These are phyloP conservation scores for Erigeron philadelphicus DNA, from an alignment of 140 eudicot species.

Conservation along the genomic window DNA sequence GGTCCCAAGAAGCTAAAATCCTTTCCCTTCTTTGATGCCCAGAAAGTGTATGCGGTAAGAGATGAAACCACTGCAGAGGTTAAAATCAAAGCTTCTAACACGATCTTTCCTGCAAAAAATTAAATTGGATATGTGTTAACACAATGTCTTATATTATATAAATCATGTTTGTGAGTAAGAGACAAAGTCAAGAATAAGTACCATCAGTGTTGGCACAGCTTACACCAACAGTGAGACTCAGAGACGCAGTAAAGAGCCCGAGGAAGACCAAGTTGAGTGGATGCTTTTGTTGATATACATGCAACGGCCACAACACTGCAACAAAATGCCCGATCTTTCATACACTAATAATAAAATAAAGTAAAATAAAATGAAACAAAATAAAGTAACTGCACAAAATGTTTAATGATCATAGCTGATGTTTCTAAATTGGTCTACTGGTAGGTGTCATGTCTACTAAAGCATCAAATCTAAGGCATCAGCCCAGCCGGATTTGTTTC, in stretches of 20 bases:
- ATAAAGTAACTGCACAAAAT: conserved; percentile 1
- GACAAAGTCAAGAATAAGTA: conserved; percentile 26
- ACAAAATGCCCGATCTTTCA: background rate
- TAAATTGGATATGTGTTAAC: conserved; percentile 11
- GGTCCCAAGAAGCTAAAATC: conserved; percentile 97
- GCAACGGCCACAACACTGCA: conserved; percentile 95
- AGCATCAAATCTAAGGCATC: background rate
- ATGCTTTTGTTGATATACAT: conserved; percentile 87
- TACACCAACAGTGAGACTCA: conserved; percentile 89
- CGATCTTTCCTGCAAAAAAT: conserved; percentile 72
- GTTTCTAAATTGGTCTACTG: background rate
- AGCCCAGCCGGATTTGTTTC: background rate
- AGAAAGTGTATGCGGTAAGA: conserved; percentile 91
- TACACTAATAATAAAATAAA: background rate
- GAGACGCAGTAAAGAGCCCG: conserved; percentile 78
- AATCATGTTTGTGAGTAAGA: background rate
- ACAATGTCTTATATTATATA: background rate
- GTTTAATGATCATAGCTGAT: background rate
- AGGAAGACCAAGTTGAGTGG: conserved; percentile 86
- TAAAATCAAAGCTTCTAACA: conserved; percentile 83
- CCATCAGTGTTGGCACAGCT: conserved; percentile 98
- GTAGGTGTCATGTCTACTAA: background rate
- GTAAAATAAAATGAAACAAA: too few species aligned
- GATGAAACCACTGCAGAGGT: conserved; percentile 87
- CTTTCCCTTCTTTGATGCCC: conserved; percentile 98